These are phyloP conservation scores for Trichoderma gracile DNA, from an alignment of 2,329 filamentous ascomycete genomes.

Conservation along the genomic window DNA sequence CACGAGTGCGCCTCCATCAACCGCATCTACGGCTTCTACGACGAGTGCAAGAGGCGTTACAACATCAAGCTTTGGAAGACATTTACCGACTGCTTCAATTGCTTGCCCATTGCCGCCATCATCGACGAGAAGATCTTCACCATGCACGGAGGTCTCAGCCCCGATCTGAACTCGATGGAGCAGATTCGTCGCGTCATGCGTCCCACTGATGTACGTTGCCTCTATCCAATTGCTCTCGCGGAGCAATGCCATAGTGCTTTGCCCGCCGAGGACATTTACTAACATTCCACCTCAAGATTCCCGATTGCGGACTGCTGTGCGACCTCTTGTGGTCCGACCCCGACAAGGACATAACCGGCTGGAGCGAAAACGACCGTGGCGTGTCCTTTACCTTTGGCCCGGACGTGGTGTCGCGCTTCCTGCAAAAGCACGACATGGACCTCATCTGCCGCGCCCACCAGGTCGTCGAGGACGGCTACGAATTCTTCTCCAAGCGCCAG, in stretches of 20 bases:
- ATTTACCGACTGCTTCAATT: conserved; percentile 99
- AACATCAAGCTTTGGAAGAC: conserved; percentile 99
- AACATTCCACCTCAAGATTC: conserved; percentile 65
- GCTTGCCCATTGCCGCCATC: conserved; percentile 94
- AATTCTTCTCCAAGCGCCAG: conserved; percentile 99
- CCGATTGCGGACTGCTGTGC: conserved; percentile 94
- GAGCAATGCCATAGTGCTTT: neutral
- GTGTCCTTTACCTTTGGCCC: conserved; percentile 98
- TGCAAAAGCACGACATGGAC: conserved; percentile 99
- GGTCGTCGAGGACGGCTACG: conserved; percentile 98
- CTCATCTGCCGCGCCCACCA: conserved; percentile 98
- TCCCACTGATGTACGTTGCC: conserved; percentile 87
- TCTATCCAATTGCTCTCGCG: neutral
- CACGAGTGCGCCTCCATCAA: conserved; percentile 99
- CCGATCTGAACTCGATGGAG: conserved; percentile 98
- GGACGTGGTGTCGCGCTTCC: conserved; percentile 93
- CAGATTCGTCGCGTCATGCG: conserved; percentile 99
- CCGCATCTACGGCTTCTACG: conserved; percentile 99
- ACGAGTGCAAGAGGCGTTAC: conserved; percentile 98
- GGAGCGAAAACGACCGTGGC: conserved; percentile 98
- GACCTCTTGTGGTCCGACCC: conserved; percentile 98
- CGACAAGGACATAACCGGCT: conserved; percentile 98
- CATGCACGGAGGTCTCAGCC: conserved; percentile 97
- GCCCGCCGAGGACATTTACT: conserved; percentile 15
- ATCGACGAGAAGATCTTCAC: conserved; percentile 99